A percentile compares a stretch with the other conserved stretches of the same genome.
Evolutionary conservation across 345 rosid species (phyloP).

Genomic region (Arabidopsis arenosa): DNA sequence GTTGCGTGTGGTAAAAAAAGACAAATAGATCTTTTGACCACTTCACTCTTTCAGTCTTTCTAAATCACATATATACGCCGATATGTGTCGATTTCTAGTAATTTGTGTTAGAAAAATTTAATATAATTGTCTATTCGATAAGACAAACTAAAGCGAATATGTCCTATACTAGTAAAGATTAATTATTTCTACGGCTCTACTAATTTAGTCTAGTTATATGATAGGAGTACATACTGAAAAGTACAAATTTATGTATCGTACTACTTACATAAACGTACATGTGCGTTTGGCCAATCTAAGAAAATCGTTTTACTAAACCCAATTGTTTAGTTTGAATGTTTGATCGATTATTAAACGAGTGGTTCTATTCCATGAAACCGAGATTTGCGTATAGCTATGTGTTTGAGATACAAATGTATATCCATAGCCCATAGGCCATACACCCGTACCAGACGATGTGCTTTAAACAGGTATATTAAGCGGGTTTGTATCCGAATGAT

Average conservation of each 20-base stretch:
- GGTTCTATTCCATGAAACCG: background rate
- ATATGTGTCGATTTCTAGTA: constrained; percentile 26
- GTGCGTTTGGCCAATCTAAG: constrained; percentile 10
- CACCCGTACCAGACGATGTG: no score
- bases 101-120: background rate
- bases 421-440: no score
- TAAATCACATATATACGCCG: background rate
- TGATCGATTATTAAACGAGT: background rate
- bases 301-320: background rate
- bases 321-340: background rate
- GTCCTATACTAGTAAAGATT: background rate
- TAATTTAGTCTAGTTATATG: constrained; percentile 11
- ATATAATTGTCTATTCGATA: background rate
- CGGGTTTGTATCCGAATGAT: no score
- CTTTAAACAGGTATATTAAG: no score
- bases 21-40: constrained; percentile 8
- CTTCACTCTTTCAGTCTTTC: background rate
- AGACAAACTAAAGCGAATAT: background rate
- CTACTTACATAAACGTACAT: background rate
- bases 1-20: constrained; percentile 6
- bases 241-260: background rate
- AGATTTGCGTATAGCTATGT: background rate
- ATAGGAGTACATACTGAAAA: background rate
- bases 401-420: background rate
- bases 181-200: background rate